These are phyloP conservation scores for Angomonas desouzai DNA, from an alignment of 208 protist genomes.

Conservation along the genomic window DNA sequence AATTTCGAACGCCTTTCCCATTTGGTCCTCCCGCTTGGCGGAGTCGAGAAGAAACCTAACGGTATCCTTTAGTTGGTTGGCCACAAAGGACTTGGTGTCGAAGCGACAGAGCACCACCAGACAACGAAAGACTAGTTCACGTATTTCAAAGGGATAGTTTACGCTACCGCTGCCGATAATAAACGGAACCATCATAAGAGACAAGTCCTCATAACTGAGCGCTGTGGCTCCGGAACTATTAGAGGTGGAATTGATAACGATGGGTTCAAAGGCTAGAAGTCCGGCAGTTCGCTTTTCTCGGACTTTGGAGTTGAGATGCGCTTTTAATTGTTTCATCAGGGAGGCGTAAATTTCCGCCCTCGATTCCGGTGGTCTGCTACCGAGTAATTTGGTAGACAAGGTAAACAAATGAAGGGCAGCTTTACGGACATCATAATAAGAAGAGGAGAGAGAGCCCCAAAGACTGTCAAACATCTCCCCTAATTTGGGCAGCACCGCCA, in stretches of 20 bases:
- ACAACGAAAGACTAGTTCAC: conserved; percentile 57
- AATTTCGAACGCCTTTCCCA: conserved; percentile 65
- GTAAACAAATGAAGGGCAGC: conserved; percentile 58
- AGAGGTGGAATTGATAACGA: conserved; percentile 60
- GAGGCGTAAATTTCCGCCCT: conserved; percentile 44
- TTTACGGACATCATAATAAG: conserved; percentile 53
- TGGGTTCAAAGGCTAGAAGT: conserved; percentile 80
- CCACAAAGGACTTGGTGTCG: conserved; percentile 62
- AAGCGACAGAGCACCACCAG: conserved; percentile 75
- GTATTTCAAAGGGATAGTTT: conserved; percentile 26
- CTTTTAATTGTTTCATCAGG: conserved; percentile 62
- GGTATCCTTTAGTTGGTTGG: conserved; percentile 66
- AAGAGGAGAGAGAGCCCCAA: conserved; percentile 50
- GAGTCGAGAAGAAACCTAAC: conserved; percentile 72
- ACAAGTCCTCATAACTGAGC: conserved; percentile 69
- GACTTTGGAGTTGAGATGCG: conserved; percentile 51
- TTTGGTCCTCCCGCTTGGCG: conserved; percentile 42
- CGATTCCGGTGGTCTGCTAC: conserved; percentile 35
- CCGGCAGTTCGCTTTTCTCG: conserved; percentile 63
- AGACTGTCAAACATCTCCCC: conserved; percentile 63
- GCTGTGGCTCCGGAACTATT: conserved; percentile 19
- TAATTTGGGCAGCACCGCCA: conserved; percentile 62
- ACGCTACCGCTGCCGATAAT: conserved; percentile 36
- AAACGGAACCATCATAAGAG: conserved; percentile 70
- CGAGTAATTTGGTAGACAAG: conserved; percentile 64